A percentile compares a stretch with the other conserved stretches of the same genome.
phyloP scores from a whole-genome alignment of 495 filamentous ascomycete species.

The Xylaria flabelliformis region DNA sequence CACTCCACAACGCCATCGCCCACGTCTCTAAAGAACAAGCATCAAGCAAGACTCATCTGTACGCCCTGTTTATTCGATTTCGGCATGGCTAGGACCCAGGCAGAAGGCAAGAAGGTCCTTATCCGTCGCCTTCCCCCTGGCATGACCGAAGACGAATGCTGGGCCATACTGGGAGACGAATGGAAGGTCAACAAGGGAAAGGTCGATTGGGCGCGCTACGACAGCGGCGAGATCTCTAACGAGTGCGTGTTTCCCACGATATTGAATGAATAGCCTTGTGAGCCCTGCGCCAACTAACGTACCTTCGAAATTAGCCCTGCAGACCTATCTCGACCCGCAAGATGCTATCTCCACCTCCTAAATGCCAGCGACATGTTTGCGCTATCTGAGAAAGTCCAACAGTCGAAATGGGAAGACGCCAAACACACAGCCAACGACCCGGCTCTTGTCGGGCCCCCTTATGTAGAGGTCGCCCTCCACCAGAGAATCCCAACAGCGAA shows the following conservation, averaged over 20 bases:
- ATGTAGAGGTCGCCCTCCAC: conserved; percentile 81
- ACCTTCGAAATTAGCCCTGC: conserved; percentile 60
- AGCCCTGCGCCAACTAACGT: neutral
- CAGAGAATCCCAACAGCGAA: conserved; percentile 74
- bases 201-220: conserved; percentile 81
- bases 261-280: neutral
- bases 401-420: conserved; percentile 73
- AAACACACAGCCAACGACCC: conserved; percentile 70
- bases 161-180: conserved; percentile 73
- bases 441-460: conserved; percentile 73
- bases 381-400: conserved; percentile 71
- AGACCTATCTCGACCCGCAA: conserved; percentile 76
- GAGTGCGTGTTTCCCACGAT: conserved; percentile 63
- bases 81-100: conserved; percentile 57
- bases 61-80: neutral
- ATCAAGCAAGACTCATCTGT: neutral
- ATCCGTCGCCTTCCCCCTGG: conserved; percentile 85
- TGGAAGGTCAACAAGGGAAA: conserved; percentile 81
- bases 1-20: conserved; percentile 4
- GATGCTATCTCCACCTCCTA: conserved; percentile 79
- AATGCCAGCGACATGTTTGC: conserved; percentile 62
- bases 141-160: conserved; percentile 81
- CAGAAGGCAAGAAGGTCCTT: conserved; percentile 80
- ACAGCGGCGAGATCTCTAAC: conserved; percentile 82
- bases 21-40: conserved; percentile 4